phyloP scores from a whole-genome alignment of 345 rosid genomes.

The Atalantia buxifolia region DNA sequence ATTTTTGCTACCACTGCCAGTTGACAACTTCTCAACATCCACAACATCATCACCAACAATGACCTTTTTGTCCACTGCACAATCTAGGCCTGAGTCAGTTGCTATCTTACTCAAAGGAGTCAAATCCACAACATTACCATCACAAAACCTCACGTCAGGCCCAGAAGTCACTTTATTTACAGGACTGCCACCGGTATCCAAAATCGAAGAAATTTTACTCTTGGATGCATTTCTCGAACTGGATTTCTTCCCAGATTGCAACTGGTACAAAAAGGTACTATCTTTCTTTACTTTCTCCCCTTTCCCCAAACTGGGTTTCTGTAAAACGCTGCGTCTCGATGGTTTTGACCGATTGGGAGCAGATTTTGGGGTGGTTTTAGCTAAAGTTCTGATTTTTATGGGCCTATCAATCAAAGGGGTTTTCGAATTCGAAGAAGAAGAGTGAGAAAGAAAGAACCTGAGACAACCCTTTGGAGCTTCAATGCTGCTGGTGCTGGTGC shows the following conservation, averaged over 20 bases:
- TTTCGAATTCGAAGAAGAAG: constrained; percentile 40
- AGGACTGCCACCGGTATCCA: constrained; percentile 15
- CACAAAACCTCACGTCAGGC: constrained; percentile 21
- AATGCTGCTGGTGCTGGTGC: constrained; percentile 39
- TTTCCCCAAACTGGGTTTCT: constrained; percentile 28
- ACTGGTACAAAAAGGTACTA: constrained; percentile 17
- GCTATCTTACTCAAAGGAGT: constrained; percentile 55
- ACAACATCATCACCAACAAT: constrained; percentile 1
- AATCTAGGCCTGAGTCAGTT: constrained; percentile 29
- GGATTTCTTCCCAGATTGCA: constrained; percentile 35
- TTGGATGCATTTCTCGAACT: constrained; percentile 16
- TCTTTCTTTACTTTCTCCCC: constrained; percentile 26
- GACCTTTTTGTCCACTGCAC: constrained; percentile 16
- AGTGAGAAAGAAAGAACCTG: constrained; percentile 70
- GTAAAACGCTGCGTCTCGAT: constrained; percentile 3
- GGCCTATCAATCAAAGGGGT: constrained; percentile 23
- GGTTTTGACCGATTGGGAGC: constrained; percentile 37
- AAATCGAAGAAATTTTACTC: constrained; percentile 18
- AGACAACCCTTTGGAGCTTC: constrained; percentile 76
- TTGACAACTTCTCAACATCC: constrained; percentile 38
- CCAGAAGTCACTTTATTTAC: constrained; percentile 29
- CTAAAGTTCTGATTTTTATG: constrained; percentile 24
- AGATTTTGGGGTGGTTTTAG: constrained; percentile 39
- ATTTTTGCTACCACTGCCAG: constrained; percentile 22
- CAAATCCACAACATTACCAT: constrained; percentile 21